These are phyloP conservation scores for Termitomyces sp. DNA, from an alignment of 1,284 basidiomycete species.

Conservation along the genomic window DNA sequence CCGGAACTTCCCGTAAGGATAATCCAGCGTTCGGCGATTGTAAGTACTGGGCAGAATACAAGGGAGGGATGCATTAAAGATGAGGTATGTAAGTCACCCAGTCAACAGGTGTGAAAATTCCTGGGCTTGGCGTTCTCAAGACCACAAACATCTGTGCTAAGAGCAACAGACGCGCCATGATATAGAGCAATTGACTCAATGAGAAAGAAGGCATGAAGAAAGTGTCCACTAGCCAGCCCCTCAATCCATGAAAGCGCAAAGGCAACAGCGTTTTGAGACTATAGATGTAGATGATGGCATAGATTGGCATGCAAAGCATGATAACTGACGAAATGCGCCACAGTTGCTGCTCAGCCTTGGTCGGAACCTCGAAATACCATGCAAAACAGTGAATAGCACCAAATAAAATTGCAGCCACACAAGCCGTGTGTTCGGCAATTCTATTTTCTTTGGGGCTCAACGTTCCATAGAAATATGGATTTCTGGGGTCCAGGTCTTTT, in stretches of 20 bases:
- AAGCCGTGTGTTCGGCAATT: background rate
- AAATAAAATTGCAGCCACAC: slow-evolving; percentile 5
- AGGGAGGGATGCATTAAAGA: too few species aligned
- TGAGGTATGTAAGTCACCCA: background rate
- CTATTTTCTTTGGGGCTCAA: background rate
- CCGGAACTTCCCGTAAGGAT: too few species aligned
- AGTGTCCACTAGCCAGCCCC: background rate
- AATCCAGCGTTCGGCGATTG: too few species aligned
- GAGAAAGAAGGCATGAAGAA: background rate
- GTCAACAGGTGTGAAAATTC: slow-evolving; percentile 3
- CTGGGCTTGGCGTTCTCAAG: background rate
- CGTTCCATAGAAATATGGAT: too few species aligned
- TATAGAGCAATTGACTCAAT: background rate
- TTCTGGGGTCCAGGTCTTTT: too few species aligned
- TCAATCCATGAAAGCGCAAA: background rate
- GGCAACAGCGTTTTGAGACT: too few species aligned
- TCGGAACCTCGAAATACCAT: slow-evolving; percentile 14
- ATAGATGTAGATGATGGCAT: too few species aligned
- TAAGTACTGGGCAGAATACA: too few species aligned
- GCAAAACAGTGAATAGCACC: slow-evolving; percentile 14
- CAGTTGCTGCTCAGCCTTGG: slow-evolving; percentile 2
- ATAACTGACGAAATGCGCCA: slow-evolving; percentile 10
- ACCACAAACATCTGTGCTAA: slow-evolving; percentile 9
- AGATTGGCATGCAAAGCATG: slow-evolving; percentile 3
- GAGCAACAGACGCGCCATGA: background rate